phyloP scores from a whole-genome alignment of 306 rosid genomes.

The Vicia sativa region DNA sequence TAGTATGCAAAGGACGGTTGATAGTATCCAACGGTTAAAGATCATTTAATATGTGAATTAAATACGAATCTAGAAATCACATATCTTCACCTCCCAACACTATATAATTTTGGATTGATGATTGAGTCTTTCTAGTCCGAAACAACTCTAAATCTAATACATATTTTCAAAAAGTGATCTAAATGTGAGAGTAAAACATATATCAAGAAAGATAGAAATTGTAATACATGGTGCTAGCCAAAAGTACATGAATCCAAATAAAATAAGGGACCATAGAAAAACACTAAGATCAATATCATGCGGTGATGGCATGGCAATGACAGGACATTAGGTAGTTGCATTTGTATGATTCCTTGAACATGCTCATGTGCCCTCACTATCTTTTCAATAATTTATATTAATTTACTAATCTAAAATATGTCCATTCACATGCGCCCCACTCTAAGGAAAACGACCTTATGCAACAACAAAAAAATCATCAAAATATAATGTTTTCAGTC shows the following conservation, averaged over 20 bases:
- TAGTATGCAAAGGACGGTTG: too few relatives aligned
- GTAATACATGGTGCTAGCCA: background rate
- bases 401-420: slow-evolving; percentile 4
- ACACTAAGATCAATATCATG: slow-evolving; percentile 41
- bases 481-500: background rate
- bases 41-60: too few relatives aligned
- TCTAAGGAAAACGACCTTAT: slow-evolving; percentile 1
- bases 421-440: slow-evolving; percentile 24
- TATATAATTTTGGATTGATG: too few relatives aligned
- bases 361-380: slow-evolving; percentile 32
- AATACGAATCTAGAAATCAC: too few relatives aligned
- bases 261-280: slow-evolving; percentile 34
- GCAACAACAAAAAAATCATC: background rate
- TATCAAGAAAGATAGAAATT: background rate
- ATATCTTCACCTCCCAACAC: too few relatives aligned
- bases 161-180: too few relatives aligned
- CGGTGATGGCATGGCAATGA: slow-evolving; percentile 37
- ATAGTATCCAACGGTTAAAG: too few relatives aligned
- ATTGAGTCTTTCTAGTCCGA: too few relatives aligned
- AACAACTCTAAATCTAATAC: background rate
- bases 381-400: background rate
- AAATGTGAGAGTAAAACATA: too few relatives aligned
- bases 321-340: slow-evolving; percentile 5
- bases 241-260: background rate
- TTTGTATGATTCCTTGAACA: slow-evolving; percentile 36